Conservation (phyloP, 257 asterid genomes). For the Nicotiana knightiana region DNA sequence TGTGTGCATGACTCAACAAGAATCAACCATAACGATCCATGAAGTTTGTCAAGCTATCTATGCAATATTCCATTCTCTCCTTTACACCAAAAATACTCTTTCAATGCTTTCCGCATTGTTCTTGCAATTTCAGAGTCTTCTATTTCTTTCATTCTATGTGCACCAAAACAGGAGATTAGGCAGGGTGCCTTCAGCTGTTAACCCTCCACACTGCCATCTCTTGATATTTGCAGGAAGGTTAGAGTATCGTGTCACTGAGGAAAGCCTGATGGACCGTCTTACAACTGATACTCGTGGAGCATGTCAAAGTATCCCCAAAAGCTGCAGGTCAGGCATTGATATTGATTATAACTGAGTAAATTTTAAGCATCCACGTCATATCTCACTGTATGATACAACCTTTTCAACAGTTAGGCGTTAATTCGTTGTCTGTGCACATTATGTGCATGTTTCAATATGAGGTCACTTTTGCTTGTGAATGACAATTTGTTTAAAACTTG, state of each 20-base stretch:
- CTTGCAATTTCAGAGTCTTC: no score
- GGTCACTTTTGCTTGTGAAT: background rate
- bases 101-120: no score
- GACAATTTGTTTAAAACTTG: background rate
- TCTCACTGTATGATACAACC: background rate
- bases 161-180: no score
- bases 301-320: slow-evolving; percentile 43
- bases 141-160: no score
- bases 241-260: slow-evolving; percentile 65
- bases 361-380: background rate
- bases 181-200: background rate
- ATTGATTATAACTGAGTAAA: background rate
- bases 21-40: no score
- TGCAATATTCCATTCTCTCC: no score
- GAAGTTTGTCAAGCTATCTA: no score
- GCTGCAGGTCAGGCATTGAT: slow-evolving; percentile 51
- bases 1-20: no score
- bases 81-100: no score
- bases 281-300: slow-evolving; percentile 57
- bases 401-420: background rate
- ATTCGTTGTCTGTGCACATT: background rate
- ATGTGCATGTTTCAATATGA: background rate
- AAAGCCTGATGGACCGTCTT: slow-evolving; percentile 70
- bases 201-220: background rate
- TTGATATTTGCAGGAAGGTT: slow-evolving; percentile 40